These are phyloP conservation scores for Ophiosphaerella narmari DNA, from an alignment of 2,329 filamentous ascomycete species.

Conservation along the genomic window DNA sequence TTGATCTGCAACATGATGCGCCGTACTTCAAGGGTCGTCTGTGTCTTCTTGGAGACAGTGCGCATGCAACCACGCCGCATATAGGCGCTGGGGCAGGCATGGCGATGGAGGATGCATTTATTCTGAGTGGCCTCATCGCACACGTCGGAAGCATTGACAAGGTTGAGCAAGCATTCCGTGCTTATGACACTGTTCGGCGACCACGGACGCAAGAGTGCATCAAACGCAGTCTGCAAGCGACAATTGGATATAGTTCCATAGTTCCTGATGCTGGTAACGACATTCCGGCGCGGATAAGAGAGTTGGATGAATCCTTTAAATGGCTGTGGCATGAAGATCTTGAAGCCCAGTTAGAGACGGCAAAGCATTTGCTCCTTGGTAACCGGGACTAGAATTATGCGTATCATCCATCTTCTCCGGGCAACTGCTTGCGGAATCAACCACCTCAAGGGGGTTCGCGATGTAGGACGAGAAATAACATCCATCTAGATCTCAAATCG, in stretches of 20 bases:
- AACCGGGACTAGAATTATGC: no score
- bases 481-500: no score
- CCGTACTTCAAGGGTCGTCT: slow-evolving; percentile 49
- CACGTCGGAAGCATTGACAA: slow-evolving; percentile 3
- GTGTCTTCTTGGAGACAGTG: slow-evolving; percentile 59
- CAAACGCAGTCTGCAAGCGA: slow-evolving; percentile 28
- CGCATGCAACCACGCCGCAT: slow-evolving; percentile 59
- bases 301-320: slow-evolving; percentile 18
- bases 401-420: no score
- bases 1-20: slow-evolving; percentile 54
- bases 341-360: slow-evolving; percentile 23
- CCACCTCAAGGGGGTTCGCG: no score
- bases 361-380: slow-evolving; percentile 2
- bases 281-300: slow-evolving; percentile 13
- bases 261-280: slow-evolving; percentile 23
- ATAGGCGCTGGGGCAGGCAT: slow-evolving; percentile 59
- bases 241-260: slow-evolving; percentile 24
- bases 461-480: no score
- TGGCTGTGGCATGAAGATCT: slow-evolving; percentile 40
- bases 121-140: slow-evolving; percentile 46
- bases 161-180: slow-evolving; percentile 41
- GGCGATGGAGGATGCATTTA: slow-evolving; percentile 59
- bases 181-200: slow-evolving; percentile 43
- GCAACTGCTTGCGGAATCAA: no score
- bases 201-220: slow-evolving; percentile 46